Evolutionary conservation across 768 basidiomycete genomes (phyloP).

Genomic region (Tulasnella sp.): DNA sequence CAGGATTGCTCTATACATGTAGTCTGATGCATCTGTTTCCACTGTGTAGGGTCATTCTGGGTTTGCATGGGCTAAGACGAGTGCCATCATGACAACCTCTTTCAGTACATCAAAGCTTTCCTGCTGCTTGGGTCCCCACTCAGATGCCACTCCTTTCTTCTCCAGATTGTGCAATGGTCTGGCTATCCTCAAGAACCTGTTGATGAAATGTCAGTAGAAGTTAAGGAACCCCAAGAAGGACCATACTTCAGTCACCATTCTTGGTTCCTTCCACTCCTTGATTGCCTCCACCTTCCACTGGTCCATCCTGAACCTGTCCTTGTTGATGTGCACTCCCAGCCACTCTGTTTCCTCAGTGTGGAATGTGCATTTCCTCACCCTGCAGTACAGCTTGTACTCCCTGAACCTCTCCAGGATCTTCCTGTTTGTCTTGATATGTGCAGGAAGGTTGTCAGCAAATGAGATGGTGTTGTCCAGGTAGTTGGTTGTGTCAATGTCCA

Average conservation of each 20-base stretch:
- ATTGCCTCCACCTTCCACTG: not conserved
- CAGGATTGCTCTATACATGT: not conserved
- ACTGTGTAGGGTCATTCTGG: not conserved
- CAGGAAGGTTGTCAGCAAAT: slow-evolving; percentile 3
- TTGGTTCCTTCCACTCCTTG: slow-evolving; percentile 19
- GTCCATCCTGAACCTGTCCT: not conserved
- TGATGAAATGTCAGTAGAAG: slow-evolving; percentile 23
- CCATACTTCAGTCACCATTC: slow-evolving; percentile 17
- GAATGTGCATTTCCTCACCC: slow-evolving; percentile 23
- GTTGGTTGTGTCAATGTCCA: slow-evolving; percentile 14
- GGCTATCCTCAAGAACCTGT: slow-evolving; percentile 17
- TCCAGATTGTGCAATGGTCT: slow-evolving; percentile 13
- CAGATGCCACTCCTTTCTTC: slow-evolving; percentile 1
- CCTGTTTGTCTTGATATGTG: slow-evolving; percentile 17
- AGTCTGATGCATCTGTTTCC: not conserved
- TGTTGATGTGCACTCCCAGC: slow-evolving; percentile 16
- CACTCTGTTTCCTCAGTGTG: slow-evolving; percentile 15
- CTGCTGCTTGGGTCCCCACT: not conserved
- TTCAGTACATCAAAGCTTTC: slow-evolving; percentile 6
- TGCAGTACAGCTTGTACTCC: slow-evolving; percentile 16
- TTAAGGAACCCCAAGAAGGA: slow-evolving; percentile 22
- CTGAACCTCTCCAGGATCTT: slow-evolving; percentile 18
- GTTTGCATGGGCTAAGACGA: not conserved
- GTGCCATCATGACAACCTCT: slow-evolving; percentile 7
- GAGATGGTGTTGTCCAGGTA: slow-evolving; percentile 23